phyloP scores from a whole-genome alignment of 192 early-diverging fungal genomes.

The Entrophospora sp. region DNA sequence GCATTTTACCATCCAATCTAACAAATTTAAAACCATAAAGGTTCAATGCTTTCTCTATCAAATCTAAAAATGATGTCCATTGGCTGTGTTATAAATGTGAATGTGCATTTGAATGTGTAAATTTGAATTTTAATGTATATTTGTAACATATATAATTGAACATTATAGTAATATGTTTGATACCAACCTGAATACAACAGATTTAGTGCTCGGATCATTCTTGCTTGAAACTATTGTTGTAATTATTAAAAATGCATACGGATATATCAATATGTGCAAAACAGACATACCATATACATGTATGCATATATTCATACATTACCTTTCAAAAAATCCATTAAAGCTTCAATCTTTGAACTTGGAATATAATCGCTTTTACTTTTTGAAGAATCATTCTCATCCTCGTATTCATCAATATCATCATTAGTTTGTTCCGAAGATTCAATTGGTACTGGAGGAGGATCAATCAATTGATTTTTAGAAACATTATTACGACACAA shows the following conservation, averaged over 20 bases:
- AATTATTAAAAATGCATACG: too few relatives aligned
- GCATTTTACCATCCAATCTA: slow-evolving; percentile 49
- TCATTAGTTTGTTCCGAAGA: too few relatives aligned
- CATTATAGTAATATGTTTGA: too few relatives aligned
- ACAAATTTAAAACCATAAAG: slow-evolving; percentile 50
- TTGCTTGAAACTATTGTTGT: slow-evolving; percentile 12
- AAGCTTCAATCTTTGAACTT: slow-evolving; percentile 36
- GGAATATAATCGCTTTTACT: background rate
- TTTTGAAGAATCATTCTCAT: too few relatives aligned
- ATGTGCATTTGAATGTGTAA: too few relatives aligned
- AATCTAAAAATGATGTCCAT: slow-evolving; percentile 80
- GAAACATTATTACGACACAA: background rate
- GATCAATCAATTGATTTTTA: background rate
- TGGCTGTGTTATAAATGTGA: too few relatives aligned
- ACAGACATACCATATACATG: too few relatives aligned
- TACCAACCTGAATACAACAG: slow-evolving; percentile 92
- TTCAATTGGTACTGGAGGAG: background rate
- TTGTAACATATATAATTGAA: too few relatives aligned
- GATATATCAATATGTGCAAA: too few relatives aligned
- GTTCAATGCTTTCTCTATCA: slow-evolving; percentile 50
- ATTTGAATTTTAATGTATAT: too few relatives aligned
- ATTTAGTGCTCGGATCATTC: slow-evolving; percentile 44
- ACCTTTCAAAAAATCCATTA: slow-evolving; percentile 33
- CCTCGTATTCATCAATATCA: too few relatives aligned
- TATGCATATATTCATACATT: too few relatives aligned